phyloP scores from a whole-genome alignment of 1,284 basidiomycete species.

The Ceratobasidium sp. region DNA sequence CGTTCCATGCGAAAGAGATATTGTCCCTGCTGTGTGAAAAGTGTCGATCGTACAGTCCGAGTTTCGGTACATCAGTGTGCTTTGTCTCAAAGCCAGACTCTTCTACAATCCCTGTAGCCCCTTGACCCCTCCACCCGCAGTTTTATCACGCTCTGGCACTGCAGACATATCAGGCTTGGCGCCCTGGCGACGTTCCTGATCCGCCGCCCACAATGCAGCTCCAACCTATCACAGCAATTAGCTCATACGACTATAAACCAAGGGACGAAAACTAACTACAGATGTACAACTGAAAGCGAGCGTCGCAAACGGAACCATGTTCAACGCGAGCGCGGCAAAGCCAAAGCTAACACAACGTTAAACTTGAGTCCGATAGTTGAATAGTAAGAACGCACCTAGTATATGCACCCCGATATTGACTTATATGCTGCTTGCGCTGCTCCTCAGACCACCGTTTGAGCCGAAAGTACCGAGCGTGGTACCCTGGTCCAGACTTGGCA shows the following conservation, averaged over 20 bases:
- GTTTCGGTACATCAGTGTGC: neutral
- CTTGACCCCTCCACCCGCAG: constrained; percentile 30
- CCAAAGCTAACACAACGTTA: constrained; percentile 61
- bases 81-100: neutral
- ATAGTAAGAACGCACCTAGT: constrained; percentile 60
- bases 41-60: neutral
- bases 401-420: constrained; percentile 62
- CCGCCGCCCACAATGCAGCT: constrained; percentile 76
- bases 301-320: constrained; percentile 69
- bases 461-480: constrained; percentile 75
- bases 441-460: constrained; percentile 64
- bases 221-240: constrained; percentile 54
- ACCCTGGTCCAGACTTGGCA: constrained; percentile 66
- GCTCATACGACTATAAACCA: neutral
- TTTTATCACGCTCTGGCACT: constrained; percentile 38
- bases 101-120: constrained; percentile 34
- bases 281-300: constrained; percentile 66
- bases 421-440: constrained; percentile 56
- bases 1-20: neutral
- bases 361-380: too few relatives aligned
- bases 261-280: constrained; percentile 56
- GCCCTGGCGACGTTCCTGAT: constrained; percentile 59
- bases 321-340: constrained; percentile 66
- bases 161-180: constrained; percentile 31
- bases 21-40: neutral